Conservation (phyloP, 768 basidiomycete genomes). For the Auricularia cornea region DNA sequence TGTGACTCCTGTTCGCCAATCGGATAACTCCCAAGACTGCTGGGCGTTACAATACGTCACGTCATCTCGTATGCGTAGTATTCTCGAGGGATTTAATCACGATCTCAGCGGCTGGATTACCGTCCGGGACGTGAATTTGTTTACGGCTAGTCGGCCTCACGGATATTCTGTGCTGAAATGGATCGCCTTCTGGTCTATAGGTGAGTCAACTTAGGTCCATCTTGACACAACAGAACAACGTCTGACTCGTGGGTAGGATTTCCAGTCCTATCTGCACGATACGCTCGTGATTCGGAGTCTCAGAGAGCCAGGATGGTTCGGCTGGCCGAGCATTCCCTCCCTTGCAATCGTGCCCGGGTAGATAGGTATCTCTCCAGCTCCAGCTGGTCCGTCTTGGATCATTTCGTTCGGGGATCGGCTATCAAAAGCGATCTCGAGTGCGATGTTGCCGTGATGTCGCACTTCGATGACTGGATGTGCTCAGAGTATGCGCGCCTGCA, state of each 20-base stretch:
- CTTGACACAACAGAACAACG: too few relatives aligned
- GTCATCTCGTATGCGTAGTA: constrained; percentile 14
- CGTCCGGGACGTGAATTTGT: constrained; percentile 24
- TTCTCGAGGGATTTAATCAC: constrained; percentile 27
- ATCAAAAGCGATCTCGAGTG: background rate
- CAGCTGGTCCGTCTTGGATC: background rate
- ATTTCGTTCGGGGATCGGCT: background rate
- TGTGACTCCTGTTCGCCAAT: too few relatives aligned
- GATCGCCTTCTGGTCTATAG: background rate
- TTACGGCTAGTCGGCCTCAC: constrained; percentile 17
- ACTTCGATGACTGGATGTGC: background rate
- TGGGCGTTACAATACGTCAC: constrained; percentile 22
- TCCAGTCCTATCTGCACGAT: background rate
- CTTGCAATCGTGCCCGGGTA: background rate
- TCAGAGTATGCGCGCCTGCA: background rate
- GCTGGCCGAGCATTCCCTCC: background rate
- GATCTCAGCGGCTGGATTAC: constrained; percentile 27
- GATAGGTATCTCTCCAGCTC: background rate
- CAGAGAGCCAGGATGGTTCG: background rate
- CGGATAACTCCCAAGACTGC: constrained; percentile 9
- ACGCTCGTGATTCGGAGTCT: background rate
- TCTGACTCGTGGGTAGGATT: background rate
- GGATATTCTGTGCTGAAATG: background rate
- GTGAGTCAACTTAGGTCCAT: background rate
- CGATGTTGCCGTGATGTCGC: background rate